phyloP scores from a whole-genome alignment of 306 rosid genomes.

The Pterocarpus macrocarpus region DNA sequence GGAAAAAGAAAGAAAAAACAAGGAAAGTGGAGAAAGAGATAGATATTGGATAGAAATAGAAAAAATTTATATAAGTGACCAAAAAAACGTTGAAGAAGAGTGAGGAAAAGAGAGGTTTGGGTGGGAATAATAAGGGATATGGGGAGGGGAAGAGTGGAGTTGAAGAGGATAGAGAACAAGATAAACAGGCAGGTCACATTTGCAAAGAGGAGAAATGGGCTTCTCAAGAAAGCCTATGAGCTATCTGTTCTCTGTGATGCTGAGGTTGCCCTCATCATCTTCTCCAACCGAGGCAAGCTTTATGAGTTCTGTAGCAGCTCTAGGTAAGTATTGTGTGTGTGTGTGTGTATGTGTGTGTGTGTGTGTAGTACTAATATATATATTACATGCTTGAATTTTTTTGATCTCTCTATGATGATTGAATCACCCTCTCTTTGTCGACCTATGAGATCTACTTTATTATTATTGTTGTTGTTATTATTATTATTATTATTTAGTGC shows the following conservation, averaged over 20 bases:
- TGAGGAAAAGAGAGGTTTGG: conserved; percentile 1
- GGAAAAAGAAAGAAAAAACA: conserved; percentile 24
- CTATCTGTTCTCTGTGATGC: conserved; percentile 93
- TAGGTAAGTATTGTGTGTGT: conserved; percentile 55
- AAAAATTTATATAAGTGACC: conserved; percentile 2
- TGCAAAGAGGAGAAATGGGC: conserved; percentile 93
- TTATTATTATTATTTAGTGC: neutral
- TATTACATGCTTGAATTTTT: neutral
- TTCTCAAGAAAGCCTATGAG: conserved; percentile 94
- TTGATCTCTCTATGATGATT: neutral
- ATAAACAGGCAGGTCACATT: conserved; percentile 96
- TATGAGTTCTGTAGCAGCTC: conserved; percentile 89
- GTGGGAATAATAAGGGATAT: conserved; percentile 37
- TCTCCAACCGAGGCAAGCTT: conserved; percentile 92
- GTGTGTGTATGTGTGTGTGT: no score
- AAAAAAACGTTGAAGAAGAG: conserved; percentile 2
- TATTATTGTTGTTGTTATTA: neutral
- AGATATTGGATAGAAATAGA: conserved; percentile 52
- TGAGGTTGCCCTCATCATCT: conserved; percentile 95
- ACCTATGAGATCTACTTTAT: conserved; percentile 42
- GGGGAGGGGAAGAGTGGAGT: conserved; percentile 98
- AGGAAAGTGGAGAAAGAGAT: conserved; percentile 36
- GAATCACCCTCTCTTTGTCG: neutral
- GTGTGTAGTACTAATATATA: neutral
- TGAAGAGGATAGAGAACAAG: conserved; percentile 98